Evolutionary conservation across 2,329 filamentous ascomycete genomes (phyloP).

Genomic region (Mycosphaerella sp.): DNA sequence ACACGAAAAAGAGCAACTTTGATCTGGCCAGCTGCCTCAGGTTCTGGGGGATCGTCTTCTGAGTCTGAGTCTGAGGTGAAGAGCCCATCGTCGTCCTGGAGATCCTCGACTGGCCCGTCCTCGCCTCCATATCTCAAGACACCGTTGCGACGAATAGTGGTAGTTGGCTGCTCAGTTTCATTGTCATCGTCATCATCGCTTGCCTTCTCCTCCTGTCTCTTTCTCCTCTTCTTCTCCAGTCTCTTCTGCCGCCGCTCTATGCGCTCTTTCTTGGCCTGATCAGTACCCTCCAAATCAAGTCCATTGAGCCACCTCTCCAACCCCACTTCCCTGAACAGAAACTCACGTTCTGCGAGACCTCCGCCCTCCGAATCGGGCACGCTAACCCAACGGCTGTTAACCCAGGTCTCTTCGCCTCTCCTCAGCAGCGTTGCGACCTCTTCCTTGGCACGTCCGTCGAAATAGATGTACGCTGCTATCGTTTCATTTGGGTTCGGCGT

Average conservation of each 20-base stretch:
- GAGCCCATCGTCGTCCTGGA: slow-evolving; percentile 61
- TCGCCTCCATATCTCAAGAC: slow-evolving; percentile 78
- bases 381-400: slow-evolving; percentile 96
- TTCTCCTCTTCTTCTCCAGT: slow-evolving; percentile 77
- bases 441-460: slow-evolving; percentile 90
- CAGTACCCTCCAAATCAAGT: slow-evolving; percentile 77
- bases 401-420: slow-evolving; percentile 96
- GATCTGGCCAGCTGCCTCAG: slow-evolving; percentile 94
- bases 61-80: slow-evolving; percentile 61
- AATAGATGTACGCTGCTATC: slow-evolving; percentile 98
- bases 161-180: slow-evolving; percentile 30
- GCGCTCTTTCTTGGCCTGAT: slow-evolving; percentile 70
- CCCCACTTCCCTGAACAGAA: slow-evolving; percentile 93
- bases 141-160: slow-evolving; percentile 41
- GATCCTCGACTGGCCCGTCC: slow-evolving; percentile 63
- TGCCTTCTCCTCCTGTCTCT: slow-evolving; percentile 48
- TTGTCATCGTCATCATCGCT: slow-evolving; percentile 43
- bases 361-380: slow-evolving; percentile 86
- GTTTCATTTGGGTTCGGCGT: slow-evolving; percentile 94
- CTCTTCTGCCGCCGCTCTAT: slow-evolving; percentile 52
- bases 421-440: slow-evolving; percentile 91
- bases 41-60: slow-evolving; percentile 76
- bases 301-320: slow-evolving; percentile 95
- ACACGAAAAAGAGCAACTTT: slow-evolving; percentile 97
- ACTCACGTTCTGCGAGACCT: slow-evolving; percentile 91